Evolutionary conservation across 108 stramenopile species (phyloP).

Genomic region (Cyclotella kingstonii): DNA sequence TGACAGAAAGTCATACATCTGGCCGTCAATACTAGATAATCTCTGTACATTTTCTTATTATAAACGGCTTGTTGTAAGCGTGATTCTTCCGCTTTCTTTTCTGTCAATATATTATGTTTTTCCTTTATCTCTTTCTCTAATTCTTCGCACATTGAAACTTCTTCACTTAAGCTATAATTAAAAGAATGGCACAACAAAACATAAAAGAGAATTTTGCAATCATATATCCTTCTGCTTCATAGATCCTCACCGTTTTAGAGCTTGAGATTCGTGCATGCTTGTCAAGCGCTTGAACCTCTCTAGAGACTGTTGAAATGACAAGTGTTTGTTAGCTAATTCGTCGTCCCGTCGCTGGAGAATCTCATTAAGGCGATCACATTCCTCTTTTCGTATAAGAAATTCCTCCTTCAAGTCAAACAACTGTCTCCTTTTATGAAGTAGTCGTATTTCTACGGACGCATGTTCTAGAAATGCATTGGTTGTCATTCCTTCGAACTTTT

Average conservation of each 20-base stretch:
- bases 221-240: neutral
- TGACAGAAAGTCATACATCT: neutral
- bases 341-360: slow-evolving; percentile 14
- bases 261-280: slow-evolving; percentile 14
- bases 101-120: neutral
- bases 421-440: slow-evolving; percentile 29
- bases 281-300: slow-evolving; percentile 7
- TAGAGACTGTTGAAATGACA: slow-evolving; percentile 25
- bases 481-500: neutral
- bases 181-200: neutral
- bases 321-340: slow-evolving; percentile 2
- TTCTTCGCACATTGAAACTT: neutral
- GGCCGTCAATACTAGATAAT: slow-evolving; percentile 1
- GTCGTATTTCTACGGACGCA: slow-evolving; percentile 35
- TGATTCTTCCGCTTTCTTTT: slow-evolving; percentile 6
- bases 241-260: slow-evolving; percentile 14
- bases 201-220: neutral
- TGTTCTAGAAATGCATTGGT: slow-evolving; percentile 21
- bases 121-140: slow-evolving; percentile 1
- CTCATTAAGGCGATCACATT: neutral
- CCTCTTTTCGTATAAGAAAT: slow-evolving; percentile 8
- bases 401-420: slow-evolving; percentile 30
- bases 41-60: slow-evolving; percentile 13
- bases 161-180: slow-evolving; percentile 23
- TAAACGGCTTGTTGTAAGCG: neutral